Percentiles rank a stretch among this genome's conserved stretches.
Evolutionary conservation across 2,329 filamentous ascomycete genomes (phyloP).

Genomic region (Seiridium unicorne): DNA sequence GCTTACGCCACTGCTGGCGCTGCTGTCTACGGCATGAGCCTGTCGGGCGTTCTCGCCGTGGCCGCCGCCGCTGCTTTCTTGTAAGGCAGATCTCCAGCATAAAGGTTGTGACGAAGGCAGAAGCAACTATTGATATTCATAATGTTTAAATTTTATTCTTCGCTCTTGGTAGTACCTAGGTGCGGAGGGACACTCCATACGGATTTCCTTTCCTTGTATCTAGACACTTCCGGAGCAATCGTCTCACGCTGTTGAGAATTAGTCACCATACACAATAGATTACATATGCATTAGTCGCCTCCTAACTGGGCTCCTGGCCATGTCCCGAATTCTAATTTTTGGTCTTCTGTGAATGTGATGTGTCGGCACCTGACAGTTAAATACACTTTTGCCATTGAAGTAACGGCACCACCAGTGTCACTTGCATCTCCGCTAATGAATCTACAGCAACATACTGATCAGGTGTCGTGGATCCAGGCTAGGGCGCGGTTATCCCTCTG

Average conservation of each 20-base stretch:
- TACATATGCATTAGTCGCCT: conserved; percentile 1
- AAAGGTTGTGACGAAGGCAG: neutral
- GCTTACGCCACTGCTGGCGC: conserved; percentile 2
- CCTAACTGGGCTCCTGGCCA: neutral
- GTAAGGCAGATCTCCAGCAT: neutral
- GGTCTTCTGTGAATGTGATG: neutral
- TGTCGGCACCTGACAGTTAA: too few species aligned
- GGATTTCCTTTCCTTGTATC: neutral
- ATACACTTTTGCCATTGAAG: too few species aligned
- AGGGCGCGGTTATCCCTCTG: too few species aligned
- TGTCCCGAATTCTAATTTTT: neutral
- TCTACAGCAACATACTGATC: too few species aligned
- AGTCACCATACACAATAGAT: conserved; percentile 1
- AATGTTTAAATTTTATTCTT: conserved; percentile 5
- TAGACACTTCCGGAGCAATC: neutral
- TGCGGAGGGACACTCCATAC: neutral
- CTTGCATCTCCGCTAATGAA: too few species aligned
- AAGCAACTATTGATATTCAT: conserved; percentile 1
- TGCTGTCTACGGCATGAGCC: neutral
- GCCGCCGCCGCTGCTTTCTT: neutral
- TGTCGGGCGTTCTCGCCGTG: neutral
- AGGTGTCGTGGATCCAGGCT: too few species aligned
- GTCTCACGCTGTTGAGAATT: neutral
- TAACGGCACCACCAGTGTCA: too few species aligned
- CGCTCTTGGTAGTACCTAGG: neutral